These are phyloP conservation scores for Phytophthora tubulina DNA, from an alignment of 352 stramenopile species.

Conservation along the genomic window DNA sequence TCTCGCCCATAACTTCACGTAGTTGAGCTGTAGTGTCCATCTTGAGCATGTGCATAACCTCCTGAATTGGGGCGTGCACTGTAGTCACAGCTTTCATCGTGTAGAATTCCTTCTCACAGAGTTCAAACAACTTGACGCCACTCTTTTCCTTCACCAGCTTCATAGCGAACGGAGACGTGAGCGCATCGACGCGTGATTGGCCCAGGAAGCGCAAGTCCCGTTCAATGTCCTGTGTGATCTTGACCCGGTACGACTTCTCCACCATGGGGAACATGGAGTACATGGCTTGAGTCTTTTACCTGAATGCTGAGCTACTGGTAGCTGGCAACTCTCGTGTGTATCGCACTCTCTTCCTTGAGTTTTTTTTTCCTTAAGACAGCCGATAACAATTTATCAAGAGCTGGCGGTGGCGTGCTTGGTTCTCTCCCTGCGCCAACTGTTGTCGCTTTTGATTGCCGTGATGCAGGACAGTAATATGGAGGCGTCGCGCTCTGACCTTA, in stretches of 20 bases:
- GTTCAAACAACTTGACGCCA: slow-evolving; percentile 80
- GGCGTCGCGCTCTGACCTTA: slow-evolving; percentile 20
- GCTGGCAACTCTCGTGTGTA: background rate
- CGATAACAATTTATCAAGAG: slow-evolving; percentile 28
- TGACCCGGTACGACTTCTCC: slow-evolving; percentile 84
- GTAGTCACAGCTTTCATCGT: slow-evolving; percentile 86
- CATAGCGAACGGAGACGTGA: slow-evolving; percentile 87
- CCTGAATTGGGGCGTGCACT: slow-evolving; percentile 72
- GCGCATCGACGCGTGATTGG: slow-evolving; percentile 81
- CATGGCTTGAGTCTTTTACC: slow-evolving; percentile 39
- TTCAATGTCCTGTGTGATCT: slow-evolving; percentile 86
- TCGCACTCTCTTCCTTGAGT: slow-evolving; percentile 24
- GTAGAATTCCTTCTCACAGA: slow-evolving; percentile 86
- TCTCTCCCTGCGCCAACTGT: slow-evolving; percentile 35
- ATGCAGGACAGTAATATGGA: slow-evolving; percentile 23
- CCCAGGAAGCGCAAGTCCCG: slow-evolving; percentile 86
- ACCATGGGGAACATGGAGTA: slow-evolving; percentile 89
- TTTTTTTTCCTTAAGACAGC: slow-evolving; percentile 23
- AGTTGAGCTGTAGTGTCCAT: slow-evolving; percentile 77
- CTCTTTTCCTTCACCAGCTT: slow-evolving; percentile 76
- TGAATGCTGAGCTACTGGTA: slow-evolving; percentile 18
- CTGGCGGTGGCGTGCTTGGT: slow-evolving; percentile 22
- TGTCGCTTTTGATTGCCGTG: slow-evolving; percentile 22
- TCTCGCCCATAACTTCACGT: slow-evolving; percentile 82
- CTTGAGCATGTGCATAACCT: slow-evolving; percentile 84